Conservation (phyloP, 768 basidiomycete genomes). For the Hydnomerulius pinastri region DNA sequence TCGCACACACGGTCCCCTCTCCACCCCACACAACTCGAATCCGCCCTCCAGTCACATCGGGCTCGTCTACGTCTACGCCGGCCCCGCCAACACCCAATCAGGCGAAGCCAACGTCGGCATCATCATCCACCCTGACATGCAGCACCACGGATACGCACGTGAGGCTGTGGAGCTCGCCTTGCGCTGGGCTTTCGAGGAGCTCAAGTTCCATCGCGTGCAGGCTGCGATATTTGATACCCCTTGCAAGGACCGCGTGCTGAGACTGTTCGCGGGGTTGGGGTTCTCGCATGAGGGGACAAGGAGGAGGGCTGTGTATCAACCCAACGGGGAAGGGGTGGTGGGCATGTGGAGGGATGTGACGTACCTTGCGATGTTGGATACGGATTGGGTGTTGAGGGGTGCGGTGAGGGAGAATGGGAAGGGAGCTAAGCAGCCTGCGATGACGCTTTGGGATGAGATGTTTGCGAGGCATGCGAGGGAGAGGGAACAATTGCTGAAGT, state of each 20-base stretch:
- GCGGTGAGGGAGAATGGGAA: conserved; percentile 16
- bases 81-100: conserved; percentile 17
- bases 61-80: conserved; percentile 28
- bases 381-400: conserved; percentile 52
- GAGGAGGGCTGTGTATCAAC: conserved; percentile 53
- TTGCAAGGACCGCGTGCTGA: conserved; percentile 43
- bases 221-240: conserved; percentile 47
- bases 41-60: conserved; percentile 7
- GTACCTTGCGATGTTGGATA: conserved; percentile 60
- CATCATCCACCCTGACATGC: conserved; percentile 40
- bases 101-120: conserved; percentile 62
- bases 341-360: conserved; percentile 60
- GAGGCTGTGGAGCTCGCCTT: conserved; percentile 48
- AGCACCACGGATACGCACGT: conserved; percentile 45
- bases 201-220: conserved; percentile 37
- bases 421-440: conserved; percentile 25
- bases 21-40: not conserved
- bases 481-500: conserved; percentile 52
- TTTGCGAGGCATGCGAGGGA: conserved; percentile 58
- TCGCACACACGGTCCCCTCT: not conserved
- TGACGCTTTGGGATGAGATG: conserved; percentile 63
- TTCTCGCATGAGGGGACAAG: conserved; percentile 67
- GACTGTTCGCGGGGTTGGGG: conserved; percentile 49
- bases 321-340: conserved; percentile 36
- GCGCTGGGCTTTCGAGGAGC: conserved; percentile 43